A percentile compares a stretch with the other conserved stretches of the same genome.
Conservation (phyloP, 2,329 filamentous ascomycete genomes). For the Thelonectria blattea region DNA sequence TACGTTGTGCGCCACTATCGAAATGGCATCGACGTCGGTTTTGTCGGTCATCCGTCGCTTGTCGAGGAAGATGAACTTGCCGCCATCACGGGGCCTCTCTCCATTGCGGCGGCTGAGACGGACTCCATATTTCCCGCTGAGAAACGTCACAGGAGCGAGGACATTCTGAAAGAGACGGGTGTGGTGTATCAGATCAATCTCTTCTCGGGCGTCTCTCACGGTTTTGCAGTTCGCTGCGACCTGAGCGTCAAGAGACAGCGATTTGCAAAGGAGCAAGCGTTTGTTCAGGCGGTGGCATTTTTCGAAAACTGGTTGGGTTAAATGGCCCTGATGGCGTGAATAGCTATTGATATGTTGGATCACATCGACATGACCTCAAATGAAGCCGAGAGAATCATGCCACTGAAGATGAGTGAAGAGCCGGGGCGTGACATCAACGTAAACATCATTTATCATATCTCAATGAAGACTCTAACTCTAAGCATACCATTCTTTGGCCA, state of each 20-base stretch:
- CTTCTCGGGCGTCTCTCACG: conserved; percentile 74
- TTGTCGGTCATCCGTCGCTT: conserved; percentile 79
- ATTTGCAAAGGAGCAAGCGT: conserved; percentile 83
- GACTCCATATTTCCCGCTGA: conserved; percentile 69
- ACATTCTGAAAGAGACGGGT: conserved; percentile 60
- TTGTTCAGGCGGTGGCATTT: conserved; percentile 78
- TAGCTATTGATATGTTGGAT: too few species aligned
- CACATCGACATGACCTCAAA: too few species aligned
- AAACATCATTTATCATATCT: background rate
- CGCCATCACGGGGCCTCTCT: conserved; percentile 68
- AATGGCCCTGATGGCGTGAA: too few species aligned
- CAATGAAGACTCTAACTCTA: background rate
- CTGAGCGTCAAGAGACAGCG: conserved; percentile 58
- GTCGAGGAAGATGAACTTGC: conserved; percentile 70
- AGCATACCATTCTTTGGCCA: conserved; percentile 1
- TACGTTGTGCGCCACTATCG: conserved; percentile 71
- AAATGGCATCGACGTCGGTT: conserved; percentile 71
- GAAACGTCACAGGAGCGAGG: conserved; percentile 69
- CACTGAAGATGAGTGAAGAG: too few species aligned
- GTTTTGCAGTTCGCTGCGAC: conserved; percentile 76
- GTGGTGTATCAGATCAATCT: conserved; percentile 78
- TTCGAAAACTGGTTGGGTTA: conserved; percentile 50
- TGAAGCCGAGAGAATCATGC: too few species aligned
- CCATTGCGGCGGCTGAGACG: conserved; percentile 69
- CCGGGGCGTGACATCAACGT: background rate